A percentile compares a stretch with the other conserved stretches of the same genome.
These are phyloP conservation scores for Glycine soja DNA, from an alignment of 306 rosid genomes.

Conservation along the genomic window DNA sequence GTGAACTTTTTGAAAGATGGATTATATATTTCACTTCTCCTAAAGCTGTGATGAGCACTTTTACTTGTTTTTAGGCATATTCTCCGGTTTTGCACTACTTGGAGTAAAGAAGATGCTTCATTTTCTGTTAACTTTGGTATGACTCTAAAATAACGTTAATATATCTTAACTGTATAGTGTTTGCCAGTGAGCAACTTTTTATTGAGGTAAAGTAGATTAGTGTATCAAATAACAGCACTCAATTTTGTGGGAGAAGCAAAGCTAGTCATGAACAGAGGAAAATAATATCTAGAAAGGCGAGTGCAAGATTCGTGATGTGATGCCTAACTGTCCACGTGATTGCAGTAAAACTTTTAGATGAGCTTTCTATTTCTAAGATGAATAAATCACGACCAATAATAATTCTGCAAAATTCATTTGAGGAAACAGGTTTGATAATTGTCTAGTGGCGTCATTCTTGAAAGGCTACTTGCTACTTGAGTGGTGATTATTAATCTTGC, in stretches of 20 bases:
- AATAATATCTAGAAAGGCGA: neutral
- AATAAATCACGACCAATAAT: slow-evolving; percentile 2
- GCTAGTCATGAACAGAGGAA: neutral
- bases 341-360: neutral
- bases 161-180: neutral
- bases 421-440: neutral
- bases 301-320: neutral
- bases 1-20: slow-evolving; percentile 39
- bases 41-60: neutral
- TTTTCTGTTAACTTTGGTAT: neutral
- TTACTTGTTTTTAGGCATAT: slow-evolving; percentile 33
- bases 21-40: slow-evolving; percentile 37
- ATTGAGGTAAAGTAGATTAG: neutral
- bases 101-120: neutral
- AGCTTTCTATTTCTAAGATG: slow-evolving; percentile 22
- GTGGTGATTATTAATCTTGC: neutral
- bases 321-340: neutral
- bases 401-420: neutral
- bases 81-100: slow-evolving; percentile 12
- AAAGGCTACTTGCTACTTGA: neutral
- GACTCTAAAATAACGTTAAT: neutral
- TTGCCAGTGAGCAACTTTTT: neutral
- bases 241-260: neutral
- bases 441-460: neutral
- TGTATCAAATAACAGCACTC: neutral